Evolutionary conservation across 371 early-diverging fungal genomes (phyloP).

Genomic region (Mortierella sp.): DNA sequence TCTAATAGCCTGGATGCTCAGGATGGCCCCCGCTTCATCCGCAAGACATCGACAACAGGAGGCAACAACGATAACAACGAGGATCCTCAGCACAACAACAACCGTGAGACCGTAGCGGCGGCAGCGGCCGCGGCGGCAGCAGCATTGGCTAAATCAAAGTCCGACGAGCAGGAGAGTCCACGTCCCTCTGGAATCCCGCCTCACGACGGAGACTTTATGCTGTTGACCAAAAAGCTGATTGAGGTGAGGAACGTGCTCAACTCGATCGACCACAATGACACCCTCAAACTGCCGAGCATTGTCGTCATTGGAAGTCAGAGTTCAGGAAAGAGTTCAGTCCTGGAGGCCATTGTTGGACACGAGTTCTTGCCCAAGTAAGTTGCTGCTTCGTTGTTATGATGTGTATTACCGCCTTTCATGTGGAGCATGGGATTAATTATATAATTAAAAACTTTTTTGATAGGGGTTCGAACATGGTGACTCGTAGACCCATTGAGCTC

Average conservation of each 20-base stretch:
- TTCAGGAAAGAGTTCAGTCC: conserved; percentile 98
- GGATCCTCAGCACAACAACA: conserved; percentile 33
- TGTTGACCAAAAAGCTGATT: conserved; percentile 92
- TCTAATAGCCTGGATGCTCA: conserved; percentile 12
- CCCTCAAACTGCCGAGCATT: conserved; percentile 93
- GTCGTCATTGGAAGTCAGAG: conserved; percentile 99
- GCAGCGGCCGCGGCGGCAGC: conserved; percentile 52
- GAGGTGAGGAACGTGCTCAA: conserved; percentile 94
- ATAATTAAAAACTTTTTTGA: conserved; percentile 9
- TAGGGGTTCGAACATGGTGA: conserved; percentile 98
- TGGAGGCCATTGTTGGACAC: conserved; percentile 99
- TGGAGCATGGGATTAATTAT: neutral
- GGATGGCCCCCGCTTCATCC: conserved; percentile 46
- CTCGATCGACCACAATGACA: conserved; percentile 81
- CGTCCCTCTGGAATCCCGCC: conserved; percentile 54
- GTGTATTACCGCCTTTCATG: too few relatives aligned
- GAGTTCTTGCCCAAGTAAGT: conserved; percentile 98
- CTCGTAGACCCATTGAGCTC: conserved; percentile 98
- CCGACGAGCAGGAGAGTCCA: conserved; percentile 42
- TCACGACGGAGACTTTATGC: conserved; percentile 84
- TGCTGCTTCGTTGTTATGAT: neutral
- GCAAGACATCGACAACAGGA: conserved; percentile 31
- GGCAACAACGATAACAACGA: conserved; percentile 39
- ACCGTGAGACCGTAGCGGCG: conserved; percentile 32
- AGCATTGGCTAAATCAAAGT: conserved; percentile 40